Percentiles rank a stretch among this genome's conserved stretches.
Evolutionary conservation across 1,284 basidiomycete species (phyloP).

Genomic region (Marasmius sp.): DNA sequence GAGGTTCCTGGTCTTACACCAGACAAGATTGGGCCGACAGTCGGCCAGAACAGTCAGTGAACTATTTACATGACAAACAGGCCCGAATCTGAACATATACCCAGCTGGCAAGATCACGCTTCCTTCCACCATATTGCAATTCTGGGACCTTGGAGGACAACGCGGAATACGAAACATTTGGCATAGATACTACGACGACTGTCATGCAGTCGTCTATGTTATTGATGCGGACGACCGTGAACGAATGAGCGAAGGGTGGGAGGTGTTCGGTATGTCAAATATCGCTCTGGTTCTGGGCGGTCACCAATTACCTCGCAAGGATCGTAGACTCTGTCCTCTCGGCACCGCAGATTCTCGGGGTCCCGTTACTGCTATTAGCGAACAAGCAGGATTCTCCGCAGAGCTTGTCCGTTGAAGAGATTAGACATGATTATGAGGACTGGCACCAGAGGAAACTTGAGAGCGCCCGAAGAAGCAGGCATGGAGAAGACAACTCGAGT

Average conservation of each 20-base stretch:
- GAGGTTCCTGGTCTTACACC: slow-evolving; percentile 80
- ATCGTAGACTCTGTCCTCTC: slow-evolving; percentile 77
- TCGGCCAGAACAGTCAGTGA: slow-evolving; percentile 87
- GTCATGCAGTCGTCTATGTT: slow-evolving; percentile 91
- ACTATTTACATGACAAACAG: not conserved
- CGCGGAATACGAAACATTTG: slow-evolving; percentile 89
- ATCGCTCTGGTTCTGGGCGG: not conserved
- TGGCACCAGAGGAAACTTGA: slow-evolving; percentile 80
- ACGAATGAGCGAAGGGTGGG: slow-evolving; percentile 87
- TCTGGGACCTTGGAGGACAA: slow-evolving; percentile 94
- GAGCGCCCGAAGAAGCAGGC: slow-evolving; percentile 52
- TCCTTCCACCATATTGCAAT: slow-evolving; percentile 88
- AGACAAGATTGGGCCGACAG: slow-evolving; percentile 90
- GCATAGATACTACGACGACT: slow-evolving; percentile 92
- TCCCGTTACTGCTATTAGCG: slow-evolving; percentile 85
- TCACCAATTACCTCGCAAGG: slow-evolving; percentile 24
- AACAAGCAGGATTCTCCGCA: slow-evolving; percentile 89
- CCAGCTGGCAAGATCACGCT: slow-evolving; percentile 88
- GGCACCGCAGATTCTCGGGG: slow-evolving; percentile 81
- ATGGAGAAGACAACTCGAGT: slow-evolving; percentile 50
- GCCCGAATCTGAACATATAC: not conserved
- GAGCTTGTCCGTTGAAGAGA: slow-evolving; percentile 84
- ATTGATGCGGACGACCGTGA: slow-evolving; percentile 88
- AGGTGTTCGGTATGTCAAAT: slow-evolving; percentile 79
- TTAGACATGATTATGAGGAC: slow-evolving; percentile 86